A percentile compares a stretch with the other conserved stretches of the same genome.
Conservation (phyloP, 2,329 filamentous ascomycete genomes). For the Hymenoscyphus scutula region DNA sequence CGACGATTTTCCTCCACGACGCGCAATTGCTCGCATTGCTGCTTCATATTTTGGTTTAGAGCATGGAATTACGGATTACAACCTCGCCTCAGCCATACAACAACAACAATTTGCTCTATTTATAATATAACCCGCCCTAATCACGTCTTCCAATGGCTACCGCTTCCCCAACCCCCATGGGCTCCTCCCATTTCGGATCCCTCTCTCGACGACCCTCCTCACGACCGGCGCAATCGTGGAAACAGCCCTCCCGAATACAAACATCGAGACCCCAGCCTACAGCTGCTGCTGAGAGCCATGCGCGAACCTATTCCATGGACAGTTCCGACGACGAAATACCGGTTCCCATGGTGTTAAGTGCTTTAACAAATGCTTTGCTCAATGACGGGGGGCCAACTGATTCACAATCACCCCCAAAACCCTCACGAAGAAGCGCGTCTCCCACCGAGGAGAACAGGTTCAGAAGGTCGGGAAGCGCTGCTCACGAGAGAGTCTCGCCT, state of each 20-base stretch:
- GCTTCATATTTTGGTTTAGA: constrained; percentile 18
- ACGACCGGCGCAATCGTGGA: constrained; percentile 47
- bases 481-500: constrained; percentile 17
- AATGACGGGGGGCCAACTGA: constrained; percentile 50
- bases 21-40: constrained; percentile 30
- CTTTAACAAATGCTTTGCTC: constrained; percentile 83
- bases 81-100: constrained; percentile 19
- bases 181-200: constrained; percentile 46
- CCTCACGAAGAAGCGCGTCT: constrained; percentile 22
- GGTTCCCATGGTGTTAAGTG: constrained; percentile 79
- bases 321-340: constrained; percentile 94
- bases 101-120: constrained; percentile 17
- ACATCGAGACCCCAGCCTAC: constrained; percentile 22
- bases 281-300: constrained; percentile 25
- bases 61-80: constrained; percentile 29
- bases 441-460: constrained; percentile 14
- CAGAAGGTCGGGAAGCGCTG: constrained; percentile 23
- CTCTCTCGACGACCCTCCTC: constrained; percentile 51
- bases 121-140: constrained; percentile 16
- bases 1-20: constrained; percentile 29
- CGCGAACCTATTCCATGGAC: constrained; percentile 58
- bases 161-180: constrained; percentile 55
- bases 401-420: constrained; percentile 26
- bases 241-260: constrained; percentile 48
- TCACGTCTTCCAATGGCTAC: constrained; percentile 44